Conservation (phyloP, 306 rosid species). For the Purshia tridentata region DNA sequence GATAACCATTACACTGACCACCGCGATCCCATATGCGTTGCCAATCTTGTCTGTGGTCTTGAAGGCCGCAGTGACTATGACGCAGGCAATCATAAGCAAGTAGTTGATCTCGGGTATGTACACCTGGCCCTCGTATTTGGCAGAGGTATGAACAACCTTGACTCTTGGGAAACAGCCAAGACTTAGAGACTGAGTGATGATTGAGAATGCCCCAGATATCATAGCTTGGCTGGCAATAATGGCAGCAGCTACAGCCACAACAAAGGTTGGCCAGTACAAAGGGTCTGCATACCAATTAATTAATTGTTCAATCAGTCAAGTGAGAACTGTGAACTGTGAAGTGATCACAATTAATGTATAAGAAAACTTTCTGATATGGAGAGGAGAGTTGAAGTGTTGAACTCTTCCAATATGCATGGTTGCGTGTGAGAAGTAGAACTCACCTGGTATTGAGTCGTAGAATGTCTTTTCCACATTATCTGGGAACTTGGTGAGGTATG, state of each 20-base stretch:
- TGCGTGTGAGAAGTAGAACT: not conserved
- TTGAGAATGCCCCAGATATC: conserved; percentile 80
- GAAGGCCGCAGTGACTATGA: conserved; percentile 55
- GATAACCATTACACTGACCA: conserved; percentile 62
- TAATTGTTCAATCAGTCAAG: not conserved
- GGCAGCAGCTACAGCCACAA: conserved; percentile 67
- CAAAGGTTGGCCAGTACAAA: conserved; percentile 85
- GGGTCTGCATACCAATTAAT: conserved; percentile 33
- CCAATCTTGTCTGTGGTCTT: conserved; percentile 65
- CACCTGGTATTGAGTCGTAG: conserved; percentile 49
- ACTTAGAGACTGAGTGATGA: conserved; percentile 60
- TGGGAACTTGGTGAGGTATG: conserved; percentile 58
- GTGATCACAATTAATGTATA: too few relatives aligned
- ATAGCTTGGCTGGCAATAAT: conserved; percentile 83
- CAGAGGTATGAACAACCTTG: conserved; percentile 68
- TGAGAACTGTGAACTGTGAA: too few relatives aligned
- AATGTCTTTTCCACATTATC: conserved; percentile 30
- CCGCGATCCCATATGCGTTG: conserved; percentile 80
- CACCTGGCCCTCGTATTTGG: conserved; percentile 65
- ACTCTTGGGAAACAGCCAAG: conserved; percentile 79
- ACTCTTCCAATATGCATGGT: too few relatives aligned
- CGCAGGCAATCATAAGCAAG: conserved; percentile 66
- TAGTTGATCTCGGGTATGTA: conserved; percentile 75
- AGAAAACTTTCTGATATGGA: too few relatives aligned
- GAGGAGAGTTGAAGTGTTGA: too few relatives aligned